Conservation (phyloP, 176 grass and related monocot genomes). For the Oryza glumipatula region DNA sequence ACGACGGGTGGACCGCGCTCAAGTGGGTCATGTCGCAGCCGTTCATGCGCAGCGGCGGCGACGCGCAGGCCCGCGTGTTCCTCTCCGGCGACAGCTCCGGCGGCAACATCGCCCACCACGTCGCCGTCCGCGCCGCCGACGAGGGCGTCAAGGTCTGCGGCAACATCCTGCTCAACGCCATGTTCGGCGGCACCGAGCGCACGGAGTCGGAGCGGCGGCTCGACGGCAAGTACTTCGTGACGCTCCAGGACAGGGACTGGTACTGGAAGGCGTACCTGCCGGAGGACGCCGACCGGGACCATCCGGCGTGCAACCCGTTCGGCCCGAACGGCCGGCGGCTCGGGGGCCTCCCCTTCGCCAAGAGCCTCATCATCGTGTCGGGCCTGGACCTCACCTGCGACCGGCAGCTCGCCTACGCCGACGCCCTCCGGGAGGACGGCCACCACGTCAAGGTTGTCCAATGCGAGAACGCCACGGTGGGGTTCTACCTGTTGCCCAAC, state of each 20-base stretch:
- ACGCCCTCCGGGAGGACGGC: conserved; percentile 71
- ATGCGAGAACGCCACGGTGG: conserved; percentile 82
- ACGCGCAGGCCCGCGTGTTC: conserved; percentile 63
- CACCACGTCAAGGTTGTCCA: conserved; percentile 77
- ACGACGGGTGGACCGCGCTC: conserved; percentile 87
- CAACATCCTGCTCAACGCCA: conserved; percentile 92
- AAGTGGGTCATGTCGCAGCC: conserved; percentile 76
- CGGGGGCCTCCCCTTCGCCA: conserved; percentile 65
- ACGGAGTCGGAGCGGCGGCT: conserved; percentile 83
- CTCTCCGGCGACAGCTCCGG: conserved; percentile 93
- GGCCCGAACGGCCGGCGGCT: conserved; percentile 72
- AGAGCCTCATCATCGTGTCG: conserved; percentile 92
- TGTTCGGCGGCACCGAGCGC: conserved; percentile 81
- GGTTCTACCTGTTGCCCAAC: conserved; percentile 93
- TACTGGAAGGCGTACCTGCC: conserved; percentile 99
- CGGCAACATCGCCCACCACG: conserved; percentile 98
- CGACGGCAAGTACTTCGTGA: conserved; percentile 97
- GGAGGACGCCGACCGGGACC: conserved; percentile 86
- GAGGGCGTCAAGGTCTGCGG: conserved; percentile 74
- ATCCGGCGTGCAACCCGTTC: conserved; percentile 94
- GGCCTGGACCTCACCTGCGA: conserved; percentile 90
- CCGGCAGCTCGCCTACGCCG: conserved; percentile 80
- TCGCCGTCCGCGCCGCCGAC: conserved; percentile 73
- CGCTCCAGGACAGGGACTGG: conserved; percentile 96
- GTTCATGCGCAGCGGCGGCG: conserved; percentile 69